These are phyloP conservation scores for Diaporthe ampelina DNA, from an alignment of 2,329 filamentous ascomycete species.

Conservation along the genomic window DNA sequence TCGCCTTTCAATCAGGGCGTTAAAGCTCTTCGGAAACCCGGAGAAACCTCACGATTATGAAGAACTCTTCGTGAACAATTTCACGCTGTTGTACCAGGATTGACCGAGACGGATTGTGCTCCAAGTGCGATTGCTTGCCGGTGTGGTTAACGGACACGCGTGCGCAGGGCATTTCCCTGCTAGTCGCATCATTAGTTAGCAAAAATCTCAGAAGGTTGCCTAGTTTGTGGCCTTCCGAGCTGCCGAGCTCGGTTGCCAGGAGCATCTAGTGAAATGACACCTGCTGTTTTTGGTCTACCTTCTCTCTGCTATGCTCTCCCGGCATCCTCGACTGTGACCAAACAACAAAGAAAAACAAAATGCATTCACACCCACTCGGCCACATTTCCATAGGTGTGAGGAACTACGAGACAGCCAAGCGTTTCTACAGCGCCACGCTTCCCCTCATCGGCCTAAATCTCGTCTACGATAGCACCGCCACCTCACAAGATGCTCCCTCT, in stretches of 20 bases:
- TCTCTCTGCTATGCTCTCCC: background rate
- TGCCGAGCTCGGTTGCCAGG: background rate
- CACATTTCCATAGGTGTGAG: conserved; percentile 47
- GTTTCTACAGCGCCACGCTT: conserved; percentile 50
- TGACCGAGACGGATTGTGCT: background rate
- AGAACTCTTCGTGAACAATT: background rate
- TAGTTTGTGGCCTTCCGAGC: background rate
- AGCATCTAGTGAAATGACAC: conserved; percentile 18
- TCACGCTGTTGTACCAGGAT: conserved; percentile 24
- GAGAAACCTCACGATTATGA: conserved; percentile 46
- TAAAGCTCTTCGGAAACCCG: conserved; percentile 48
- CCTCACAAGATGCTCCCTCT: background rate
- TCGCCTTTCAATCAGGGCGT: conserved; percentile 44
- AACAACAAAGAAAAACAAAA: background rate
- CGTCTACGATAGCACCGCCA: conserved; percentile 49
- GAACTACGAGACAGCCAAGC: conserved; percentile 45
- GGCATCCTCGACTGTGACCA: background rate
- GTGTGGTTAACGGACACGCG: background rate
- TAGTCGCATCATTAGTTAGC: conserved; percentile 24
- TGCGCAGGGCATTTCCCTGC: conserved; percentile 21
- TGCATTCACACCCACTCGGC: conserved; percentile 42
- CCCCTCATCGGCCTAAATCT: conserved; percentile 47
- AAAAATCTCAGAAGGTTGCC: conserved; percentile 5
- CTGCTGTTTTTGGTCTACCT: background rate
- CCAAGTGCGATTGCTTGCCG: background rate